Evolutionary conservation across 331 rosid species (phyloP).

Genomic region (Rhamnella rubrinervis): DNA sequence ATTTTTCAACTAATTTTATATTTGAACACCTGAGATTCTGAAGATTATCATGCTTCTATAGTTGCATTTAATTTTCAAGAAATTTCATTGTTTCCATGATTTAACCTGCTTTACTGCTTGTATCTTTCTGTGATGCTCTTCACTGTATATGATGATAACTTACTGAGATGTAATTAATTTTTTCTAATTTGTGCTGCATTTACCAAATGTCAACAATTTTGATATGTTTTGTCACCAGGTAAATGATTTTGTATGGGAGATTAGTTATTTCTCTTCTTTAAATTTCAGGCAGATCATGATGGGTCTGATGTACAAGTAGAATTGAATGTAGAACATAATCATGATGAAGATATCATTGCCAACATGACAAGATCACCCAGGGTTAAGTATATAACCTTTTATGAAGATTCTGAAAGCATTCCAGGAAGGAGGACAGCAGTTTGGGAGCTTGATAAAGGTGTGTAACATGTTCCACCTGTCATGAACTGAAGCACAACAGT

Average conservation of each 20-base stretch:
- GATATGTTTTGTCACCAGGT: neutral
- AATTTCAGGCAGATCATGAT: conserved; percentile 83
- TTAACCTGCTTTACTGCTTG: neutral
- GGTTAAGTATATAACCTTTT: conserved; percentile 83
- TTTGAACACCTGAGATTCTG: neutral
- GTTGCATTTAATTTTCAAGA: neutral
- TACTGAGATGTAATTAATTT: neutral
- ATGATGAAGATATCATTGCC: conserved; percentile 68
- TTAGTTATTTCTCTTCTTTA: conserved; percentile 21
- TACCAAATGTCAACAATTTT: neutral
- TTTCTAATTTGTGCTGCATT: neutral
- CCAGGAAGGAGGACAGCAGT: conserved; percentile 95
- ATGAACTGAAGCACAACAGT: conserved; percentile 20
- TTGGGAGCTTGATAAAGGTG: conserved; percentile 98
- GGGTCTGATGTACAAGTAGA: conserved; percentile 85
- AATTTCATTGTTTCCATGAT: neutral
- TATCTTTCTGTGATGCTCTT: neutral
- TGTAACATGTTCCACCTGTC: conserved; percentile 28
- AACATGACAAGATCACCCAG: conserved; percentile 72
- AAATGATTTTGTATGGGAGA: neutral
- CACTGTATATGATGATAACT: neutral
- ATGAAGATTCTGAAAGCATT: conserved; percentile 87
- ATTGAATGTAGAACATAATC: conserved; percentile 68
- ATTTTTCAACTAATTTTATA: no score
- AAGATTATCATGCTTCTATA: neutral